phyloP scores from a whole-genome alignment of 257 asterid genomes.

The Solanum appendiculatum region DNA sequence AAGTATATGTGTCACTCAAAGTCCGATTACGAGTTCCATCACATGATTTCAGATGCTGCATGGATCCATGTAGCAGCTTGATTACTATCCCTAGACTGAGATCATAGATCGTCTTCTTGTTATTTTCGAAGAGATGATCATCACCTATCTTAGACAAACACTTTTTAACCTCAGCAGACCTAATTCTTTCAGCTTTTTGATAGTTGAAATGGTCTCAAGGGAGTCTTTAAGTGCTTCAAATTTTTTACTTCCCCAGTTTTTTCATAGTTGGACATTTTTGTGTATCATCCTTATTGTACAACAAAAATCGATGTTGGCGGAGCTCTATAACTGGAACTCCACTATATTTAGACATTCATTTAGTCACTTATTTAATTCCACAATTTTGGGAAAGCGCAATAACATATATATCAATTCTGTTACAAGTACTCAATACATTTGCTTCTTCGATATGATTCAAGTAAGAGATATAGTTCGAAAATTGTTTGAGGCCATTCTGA shows the following conservation, averaged over 20 bases:
- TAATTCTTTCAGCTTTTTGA: slow-evolving; percentile 78
- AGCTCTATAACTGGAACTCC: slow-evolving; percentile 19
- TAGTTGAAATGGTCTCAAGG: slow-evolving; percentile 73
- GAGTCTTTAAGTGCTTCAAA: slow-evolving; percentile 84
- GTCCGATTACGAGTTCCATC: slow-evolving; percentile 38
- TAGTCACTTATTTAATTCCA: too few relatives aligned
- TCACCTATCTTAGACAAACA: slow-evolving; percentile 64
- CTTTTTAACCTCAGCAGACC: slow-evolving; percentile 69
- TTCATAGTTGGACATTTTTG: too few relatives aligned
- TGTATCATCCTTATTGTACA: slow-evolving; percentile 56
- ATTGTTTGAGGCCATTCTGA: too few relatives aligned
- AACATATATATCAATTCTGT: too few relatives aligned
- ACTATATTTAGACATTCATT: too few relatives aligned
- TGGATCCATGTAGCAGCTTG: slow-evolving; percentile 78
- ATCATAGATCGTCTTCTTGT: slow-evolving; percentile 64
- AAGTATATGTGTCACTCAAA: slow-evolving; percentile 23
- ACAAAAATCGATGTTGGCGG: slow-evolving; percentile 46
- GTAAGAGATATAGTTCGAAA: too few relatives aligned
- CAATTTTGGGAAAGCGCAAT: too few relatives aligned
- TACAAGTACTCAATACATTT: too few relatives aligned
- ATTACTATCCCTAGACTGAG: slow-evolving; percentile 37
- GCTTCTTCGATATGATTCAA: too few relatives aligned
- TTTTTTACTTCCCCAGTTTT: slow-evolving; percentile 49
- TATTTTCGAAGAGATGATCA: slow-evolving; percentile 26
- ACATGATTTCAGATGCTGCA: slow-evolving; percentile 68